Base-by-base conservation (phyloP, 805 yeast genomes). In the Schwanniomyces sp. region DNA sequence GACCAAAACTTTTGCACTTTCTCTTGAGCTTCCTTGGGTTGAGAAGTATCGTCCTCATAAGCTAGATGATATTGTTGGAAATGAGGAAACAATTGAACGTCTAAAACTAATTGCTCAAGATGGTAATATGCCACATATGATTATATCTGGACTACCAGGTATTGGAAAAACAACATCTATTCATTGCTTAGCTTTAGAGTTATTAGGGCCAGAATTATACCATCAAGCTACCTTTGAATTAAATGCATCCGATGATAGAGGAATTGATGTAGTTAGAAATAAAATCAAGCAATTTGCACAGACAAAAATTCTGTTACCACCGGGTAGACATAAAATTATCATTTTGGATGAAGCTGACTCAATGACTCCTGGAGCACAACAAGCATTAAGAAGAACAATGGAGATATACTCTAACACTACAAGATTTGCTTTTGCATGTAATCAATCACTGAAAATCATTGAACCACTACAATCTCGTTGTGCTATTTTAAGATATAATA, bases 401-500 rank as follows among this genome's bases (percentile, higher is more conserved):
- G 98, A 91, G 62, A 78, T 92, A 27, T 92, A 89, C 61, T 87
- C 97, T n/a, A 86, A 87, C 63, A 86, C 97, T 5, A 94, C 99
- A 7, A 79, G 99, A 58, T 94, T 94, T 73, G 97, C 96, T n/a
- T 94, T 94, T 72, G 97, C 98, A 0, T 94, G 99, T 71, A 94
- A 94, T 65, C 96, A 88, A 64, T 85, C 94, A 17, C 86, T 84
- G 66, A 94, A 94, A 67, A 92, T 94, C 67, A 94, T 94, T 55
- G 99, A 94, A 64, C 99, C 99, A 1, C 70, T 94, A 52, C 99
- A 94, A 67, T 86, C 96, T 40, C 84, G 99, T 66, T 94, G 99
- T 72, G 97, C 99, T 2, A 91, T 94, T 47, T 72, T 94, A 63
- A 78, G 98, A 52, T 94, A 86, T 65, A 81, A 86, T 40, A 85